phyloP scores from a whole-genome alignment of 768 basidiomycete genomes.

The Tulasnella sp. region DNA sequence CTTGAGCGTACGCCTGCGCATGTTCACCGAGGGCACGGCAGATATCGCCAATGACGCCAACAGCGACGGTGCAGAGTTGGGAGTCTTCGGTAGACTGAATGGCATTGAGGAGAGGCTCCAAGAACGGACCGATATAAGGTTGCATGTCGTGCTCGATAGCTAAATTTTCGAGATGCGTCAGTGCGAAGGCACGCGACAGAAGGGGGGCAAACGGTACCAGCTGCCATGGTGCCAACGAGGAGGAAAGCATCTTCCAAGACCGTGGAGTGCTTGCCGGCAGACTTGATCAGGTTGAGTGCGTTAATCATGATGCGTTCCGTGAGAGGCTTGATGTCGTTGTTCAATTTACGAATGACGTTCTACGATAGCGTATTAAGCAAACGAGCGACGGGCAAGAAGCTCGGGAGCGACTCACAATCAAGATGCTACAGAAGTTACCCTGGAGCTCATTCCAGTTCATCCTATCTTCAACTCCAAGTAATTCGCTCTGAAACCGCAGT shows the following conservation, averaged over 20 bases:
- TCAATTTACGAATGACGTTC: conserved; percentile 85
- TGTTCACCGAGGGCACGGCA: conserved; percentile 91
- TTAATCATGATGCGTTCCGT: conserved; percentile 96
- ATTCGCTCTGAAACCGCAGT: conserved; percentile 67
- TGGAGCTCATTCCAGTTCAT: conserved; percentile 99
- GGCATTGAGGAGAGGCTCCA: conserved; percentile 85
- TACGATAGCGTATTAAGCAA: conserved; percentile 43
- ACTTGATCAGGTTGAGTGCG: conserved; percentile 78
- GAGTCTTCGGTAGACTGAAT: conserved; percentile 93
- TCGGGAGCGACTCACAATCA: conserved; percentile 62
- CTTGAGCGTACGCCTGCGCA: conserved; percentile 77
- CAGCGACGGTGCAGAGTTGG: conserved; percentile 92
- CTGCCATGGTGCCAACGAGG: conserved; percentile 83
- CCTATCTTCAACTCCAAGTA: conserved; percentile 91
- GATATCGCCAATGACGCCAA: conserved; percentile 94
- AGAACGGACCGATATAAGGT: conserved; percentile 82
- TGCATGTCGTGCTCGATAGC: conserved; percentile 79
- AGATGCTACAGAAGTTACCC: conserved; percentile 89
- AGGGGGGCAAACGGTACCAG: conserved; percentile 51
- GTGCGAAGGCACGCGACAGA: not conserved
- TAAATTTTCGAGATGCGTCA: conserved; percentile 38
- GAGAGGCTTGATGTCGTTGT: conserved; percentile 78
- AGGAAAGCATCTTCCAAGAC: conserved; percentile 96
- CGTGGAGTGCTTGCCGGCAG: conserved; percentile 90
- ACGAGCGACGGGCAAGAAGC: not conserved